Evolutionary conservation across 208 protist species (phyloP).

Genomic region (Leptomonas pyrrhocoris): DNA sequence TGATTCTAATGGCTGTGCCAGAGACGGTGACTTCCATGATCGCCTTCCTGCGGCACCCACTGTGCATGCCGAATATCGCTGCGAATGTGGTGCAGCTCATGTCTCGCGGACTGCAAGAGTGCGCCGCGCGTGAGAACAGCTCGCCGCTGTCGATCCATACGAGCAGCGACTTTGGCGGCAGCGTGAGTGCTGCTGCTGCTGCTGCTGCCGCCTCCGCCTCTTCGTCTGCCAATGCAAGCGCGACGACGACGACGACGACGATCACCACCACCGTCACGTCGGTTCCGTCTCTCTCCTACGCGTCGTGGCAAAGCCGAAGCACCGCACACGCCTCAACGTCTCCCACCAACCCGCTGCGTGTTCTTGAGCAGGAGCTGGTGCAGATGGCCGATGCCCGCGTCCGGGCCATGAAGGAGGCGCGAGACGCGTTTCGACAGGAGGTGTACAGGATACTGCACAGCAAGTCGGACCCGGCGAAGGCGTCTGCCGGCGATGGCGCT

Average conservation of each 20-base stretch:
- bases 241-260: no score
- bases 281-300: not conserved
- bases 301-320: conserved; percentile 10
- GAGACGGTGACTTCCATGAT: conserved; percentile 45
- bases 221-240: not conserved
- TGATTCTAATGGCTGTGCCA: conserved; percentile 18
- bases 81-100: conserved; percentile 47
- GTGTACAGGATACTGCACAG: conserved; percentile 19
- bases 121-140: conserved; percentile 43
- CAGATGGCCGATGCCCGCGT: conserved; percentile 28
- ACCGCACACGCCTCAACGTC: not conserved
- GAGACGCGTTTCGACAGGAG: conserved; percentile 29
- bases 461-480: not conserved
- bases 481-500: not conserved
- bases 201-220: not conserved
- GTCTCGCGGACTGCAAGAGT: conserved; percentile 56
- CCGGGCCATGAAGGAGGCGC: conserved; percentile 27
- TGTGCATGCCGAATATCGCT: conserved; percentile 47
- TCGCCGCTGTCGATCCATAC: not conserved
- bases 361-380: conserved; percentile 48
- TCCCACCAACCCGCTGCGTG: conserved; percentile 14
- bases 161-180: not conserved
- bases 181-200: not conserved
- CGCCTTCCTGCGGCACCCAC: conserved; percentile 53
- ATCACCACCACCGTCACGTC: not conserved